A percentile compares a stretch with the other conserved stretches of the same genome.
Evolutionary conservation across 176 grass and related monocot genomes (phyloP).

Genomic region (Panicum miliaceum): DNA sequence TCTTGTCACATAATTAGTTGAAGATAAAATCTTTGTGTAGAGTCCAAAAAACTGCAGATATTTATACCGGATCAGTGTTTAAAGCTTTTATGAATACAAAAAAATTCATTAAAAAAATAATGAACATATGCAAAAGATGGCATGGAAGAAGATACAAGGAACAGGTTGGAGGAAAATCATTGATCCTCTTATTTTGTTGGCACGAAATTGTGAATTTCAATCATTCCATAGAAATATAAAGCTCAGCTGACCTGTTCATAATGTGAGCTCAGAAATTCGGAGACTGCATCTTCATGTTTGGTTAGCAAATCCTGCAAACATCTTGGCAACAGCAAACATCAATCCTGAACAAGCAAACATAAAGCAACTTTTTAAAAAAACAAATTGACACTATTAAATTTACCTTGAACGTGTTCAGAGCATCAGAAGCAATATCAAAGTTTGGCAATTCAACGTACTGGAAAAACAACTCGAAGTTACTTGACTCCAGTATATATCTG

Average conservation of each 20-base stretch:
- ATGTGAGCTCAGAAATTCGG: constrained; percentile 75
- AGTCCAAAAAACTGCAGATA: constrained; percentile 91
- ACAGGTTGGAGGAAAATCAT: not conserved
- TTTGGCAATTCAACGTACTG: constrained; percentile 96
- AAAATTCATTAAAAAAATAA: constrained; percentile 1
- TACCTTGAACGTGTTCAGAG: constrained; percentile 99
- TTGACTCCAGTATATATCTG: constrained; percentile 98
- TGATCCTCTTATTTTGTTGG: constrained; percentile 20
- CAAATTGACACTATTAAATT: constrained; percentile 28
- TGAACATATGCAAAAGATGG: not conserved
- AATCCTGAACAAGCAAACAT: constrained; percentile 25
- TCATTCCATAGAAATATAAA: constrained; percentile 17
- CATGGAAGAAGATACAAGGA: not conserved
- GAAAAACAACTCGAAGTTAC: constrained; percentile 98
- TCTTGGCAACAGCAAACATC: constrained; percentile 44
- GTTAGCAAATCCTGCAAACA: constrained; percentile 94
- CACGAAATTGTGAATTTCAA: constrained; percentile 4
- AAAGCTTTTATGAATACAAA: constrained; percentile 9
- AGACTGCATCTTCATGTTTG: constrained; percentile 84
- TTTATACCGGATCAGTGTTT: constrained; percentile 20
- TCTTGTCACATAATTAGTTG: constrained; percentile 97
- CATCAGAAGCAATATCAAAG: constrained; percentile 99
- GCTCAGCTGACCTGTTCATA: constrained; percentile 72
- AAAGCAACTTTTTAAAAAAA: not conserved
- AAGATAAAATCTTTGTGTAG: constrained; percentile 82